Evolutionary conservation across 2,329 filamentous ascomycete genomes (phyloP).

Genomic region (Gaeumannomyces sp.): DNA sequence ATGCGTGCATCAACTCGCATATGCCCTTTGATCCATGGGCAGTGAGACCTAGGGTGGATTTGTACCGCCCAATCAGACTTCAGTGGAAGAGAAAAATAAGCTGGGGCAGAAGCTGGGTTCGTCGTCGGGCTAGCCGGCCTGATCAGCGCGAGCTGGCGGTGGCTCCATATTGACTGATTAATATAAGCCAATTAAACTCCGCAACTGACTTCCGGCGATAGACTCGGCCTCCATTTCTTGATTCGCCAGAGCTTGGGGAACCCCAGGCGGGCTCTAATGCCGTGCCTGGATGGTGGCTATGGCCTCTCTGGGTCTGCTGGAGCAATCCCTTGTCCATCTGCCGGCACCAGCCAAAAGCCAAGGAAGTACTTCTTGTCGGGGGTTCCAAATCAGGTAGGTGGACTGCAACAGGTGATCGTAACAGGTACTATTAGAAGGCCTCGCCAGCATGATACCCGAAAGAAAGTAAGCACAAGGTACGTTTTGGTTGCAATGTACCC

Average conservation of each 20-base stretch:
- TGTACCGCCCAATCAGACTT: background rate
- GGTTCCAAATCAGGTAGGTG: background rate
- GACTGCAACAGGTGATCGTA: background rate
- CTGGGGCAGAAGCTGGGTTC: too few species aligned
- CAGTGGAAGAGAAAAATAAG: background rate
- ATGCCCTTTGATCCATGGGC: background rate
- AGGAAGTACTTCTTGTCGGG: background rate
- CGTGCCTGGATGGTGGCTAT: background rate
- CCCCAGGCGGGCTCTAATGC: background rate
- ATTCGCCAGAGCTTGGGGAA: background rate
- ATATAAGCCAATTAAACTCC: slow-evolving; percentile 11
- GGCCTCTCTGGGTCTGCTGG: too few species aligned
- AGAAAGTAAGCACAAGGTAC: slow-evolving; percentile 7
- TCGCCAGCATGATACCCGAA: background rate
- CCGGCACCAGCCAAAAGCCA: background rate
- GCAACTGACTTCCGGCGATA: slow-evolving; percentile 10
- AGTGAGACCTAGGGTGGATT: background rate
- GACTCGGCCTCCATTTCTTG: background rate
- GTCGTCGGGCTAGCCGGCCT: background rate
- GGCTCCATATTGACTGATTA: slow-evolving; percentile 8
- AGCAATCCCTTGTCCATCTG: background rate
- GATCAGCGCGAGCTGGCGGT: background rate
- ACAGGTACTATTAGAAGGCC: background rate
- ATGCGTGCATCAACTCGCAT: background rate
- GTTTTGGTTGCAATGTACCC: slow-evolving; percentile 8